Evolutionary conservation across 495 filamentous ascomycete species (phyloP).

Genomic region (Podospora bellae-mahoneyi): DNA sequence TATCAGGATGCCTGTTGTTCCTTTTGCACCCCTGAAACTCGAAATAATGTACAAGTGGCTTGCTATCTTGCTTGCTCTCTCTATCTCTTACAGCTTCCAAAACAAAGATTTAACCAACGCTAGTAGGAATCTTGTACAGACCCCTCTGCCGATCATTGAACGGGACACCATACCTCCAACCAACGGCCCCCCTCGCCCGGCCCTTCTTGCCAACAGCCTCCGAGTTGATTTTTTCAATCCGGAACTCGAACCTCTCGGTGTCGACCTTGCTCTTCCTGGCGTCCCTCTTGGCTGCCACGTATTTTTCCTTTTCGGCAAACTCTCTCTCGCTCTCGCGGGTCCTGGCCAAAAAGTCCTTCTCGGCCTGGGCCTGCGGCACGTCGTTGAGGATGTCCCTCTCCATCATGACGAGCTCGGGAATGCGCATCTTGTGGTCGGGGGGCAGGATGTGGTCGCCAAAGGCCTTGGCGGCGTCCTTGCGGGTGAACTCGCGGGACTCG

Average conservation of each 20-base stretch:
- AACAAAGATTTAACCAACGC: slow-evolving; percentile 21
- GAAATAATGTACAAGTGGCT: neutral
- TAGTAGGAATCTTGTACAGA: slow-evolving; percentile 46
- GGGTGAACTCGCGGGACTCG: slow-evolving; percentile 86
- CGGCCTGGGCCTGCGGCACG: slow-evolving; percentile 32
- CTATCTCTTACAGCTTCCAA: neutral
- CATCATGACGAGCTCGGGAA: slow-evolving; percentile 73
- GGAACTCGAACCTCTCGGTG: slow-evolving; percentile 68
- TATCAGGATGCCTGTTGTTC: neutral
- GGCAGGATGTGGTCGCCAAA: slow-evolving; percentile 72
- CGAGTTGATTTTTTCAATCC: slow-evolving; percentile 61
- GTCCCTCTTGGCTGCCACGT: slow-evolving; percentile 40
- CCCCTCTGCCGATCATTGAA: slow-evolving; percentile 47
- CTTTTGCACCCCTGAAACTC: neutral
- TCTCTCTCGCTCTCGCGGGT: slow-evolving; percentile 35
- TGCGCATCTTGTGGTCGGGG: slow-evolving; percentile 80
- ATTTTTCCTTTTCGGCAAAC: slow-evolving; percentile 40
- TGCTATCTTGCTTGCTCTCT: neutral
- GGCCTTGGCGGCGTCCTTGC: slow-evolving; percentile 80
- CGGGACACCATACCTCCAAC: slow-evolving; percentile 56
- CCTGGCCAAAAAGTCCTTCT: slow-evolving; percentile 30
- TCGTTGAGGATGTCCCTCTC: slow-evolving; percentile 46
- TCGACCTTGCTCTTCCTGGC: slow-evolving; percentile 46
- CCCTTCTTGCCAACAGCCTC: slow-evolving; percentile 47
- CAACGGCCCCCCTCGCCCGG: slow-evolving; percentile 52